phyloP scores from a whole-genome alignment of 352 stramenopile species.

The Globisporangium sylvaticum region DNA sequence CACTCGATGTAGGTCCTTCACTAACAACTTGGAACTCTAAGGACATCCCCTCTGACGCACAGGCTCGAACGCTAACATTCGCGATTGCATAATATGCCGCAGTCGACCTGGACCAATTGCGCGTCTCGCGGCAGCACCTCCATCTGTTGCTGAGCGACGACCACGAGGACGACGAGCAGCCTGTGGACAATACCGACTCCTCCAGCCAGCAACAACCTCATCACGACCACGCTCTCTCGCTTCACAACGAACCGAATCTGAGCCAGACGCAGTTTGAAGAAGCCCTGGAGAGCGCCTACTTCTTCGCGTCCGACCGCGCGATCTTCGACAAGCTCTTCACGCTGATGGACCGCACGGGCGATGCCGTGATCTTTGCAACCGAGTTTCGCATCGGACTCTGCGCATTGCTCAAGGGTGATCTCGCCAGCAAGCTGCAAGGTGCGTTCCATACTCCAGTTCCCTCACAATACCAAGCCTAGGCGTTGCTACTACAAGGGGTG shows the following conservation, averaged over 20 bases:
- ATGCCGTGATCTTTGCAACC: slow-evolving; percentile 37
- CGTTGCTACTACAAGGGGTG: too few relatives aligned
- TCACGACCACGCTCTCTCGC: neutral
- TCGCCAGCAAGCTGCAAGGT: slow-evolving; percentile 45
- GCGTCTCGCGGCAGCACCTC: neutral
- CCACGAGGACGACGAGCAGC: neutral
- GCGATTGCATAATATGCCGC: neutral
- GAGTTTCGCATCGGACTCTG: slow-evolving; percentile 47
- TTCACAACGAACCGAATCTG: slow-evolving; percentile 32
- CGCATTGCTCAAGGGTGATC: slow-evolving; percentile 35
- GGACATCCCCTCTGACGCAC: neutral
- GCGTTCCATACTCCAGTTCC: too few relatives aligned
- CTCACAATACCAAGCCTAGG: too few relatives aligned
- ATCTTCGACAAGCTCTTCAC: slow-evolving; percentile 60
- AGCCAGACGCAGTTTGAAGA: slow-evolving; percentile 27
- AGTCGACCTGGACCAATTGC: slow-evolving; percentile 24
- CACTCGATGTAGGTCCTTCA: slow-evolving; percentile 52
- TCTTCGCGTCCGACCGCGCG: slow-evolving; percentile 37
- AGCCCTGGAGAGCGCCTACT: slow-evolving; percentile 37
- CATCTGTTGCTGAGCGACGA: neutral
- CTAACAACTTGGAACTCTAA: too few relatives aligned
- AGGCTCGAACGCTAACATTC: neutral
- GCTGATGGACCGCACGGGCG: slow-evolving; percentile 54
- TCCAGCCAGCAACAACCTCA: neutral
- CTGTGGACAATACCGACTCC: too few relatives aligned